Evolutionary conservation across 192 early-diverging fungal species (phyloP), one percentile per base, ranked within the genome.

Genomic region (Coemansia sp.): DNA sequence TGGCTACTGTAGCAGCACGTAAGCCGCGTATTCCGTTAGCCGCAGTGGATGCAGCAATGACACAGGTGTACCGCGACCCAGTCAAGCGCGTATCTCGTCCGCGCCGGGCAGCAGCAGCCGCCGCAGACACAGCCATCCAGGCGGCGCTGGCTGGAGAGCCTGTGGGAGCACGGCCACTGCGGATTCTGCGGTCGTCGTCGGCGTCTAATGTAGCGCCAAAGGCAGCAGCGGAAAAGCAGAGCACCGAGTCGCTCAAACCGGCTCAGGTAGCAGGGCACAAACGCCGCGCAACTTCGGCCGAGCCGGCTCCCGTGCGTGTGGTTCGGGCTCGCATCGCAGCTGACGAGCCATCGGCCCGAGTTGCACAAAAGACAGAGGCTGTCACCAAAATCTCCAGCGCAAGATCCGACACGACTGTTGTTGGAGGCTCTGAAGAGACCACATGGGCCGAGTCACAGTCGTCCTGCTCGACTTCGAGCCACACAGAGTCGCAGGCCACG

Each of bases 11-110:
- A 12, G 60, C 60, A 5, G 45, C 66, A 9, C 76, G 56, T 55
- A 73, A 79, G 52, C 60, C 76, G 35, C 76, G 76, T 22, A 25
- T 73, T 8, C 70, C 76, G 59, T 64, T 79, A 4, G 63, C 70
- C 23, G 39, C 63, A 1, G 67, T 79, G n/a, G 67, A 66, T 24
- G 60, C 50, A 35, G 37, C 55, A 48, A 69, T 59, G 62, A 22
- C 64, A 5, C 70, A 69, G 19, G 60, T 79, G 15, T 79, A 66
- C 58, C 76, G 70, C 37, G 76, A 79, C 61, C 70, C 70, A 4
- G 64, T 64, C 1, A 39, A 56, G 10, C 57, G 58, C 10, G 21
- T 51, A 7, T 24, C 48, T 12, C 69, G 65, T 17, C 57, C 67
- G 17, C 61, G 58, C 10, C 56, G 48, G 15, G 62, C 65, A 2